Conservation (phyloP, 2,329 filamentous ascomycete genomes). For the Paecilomyces fulvus region DNA sequence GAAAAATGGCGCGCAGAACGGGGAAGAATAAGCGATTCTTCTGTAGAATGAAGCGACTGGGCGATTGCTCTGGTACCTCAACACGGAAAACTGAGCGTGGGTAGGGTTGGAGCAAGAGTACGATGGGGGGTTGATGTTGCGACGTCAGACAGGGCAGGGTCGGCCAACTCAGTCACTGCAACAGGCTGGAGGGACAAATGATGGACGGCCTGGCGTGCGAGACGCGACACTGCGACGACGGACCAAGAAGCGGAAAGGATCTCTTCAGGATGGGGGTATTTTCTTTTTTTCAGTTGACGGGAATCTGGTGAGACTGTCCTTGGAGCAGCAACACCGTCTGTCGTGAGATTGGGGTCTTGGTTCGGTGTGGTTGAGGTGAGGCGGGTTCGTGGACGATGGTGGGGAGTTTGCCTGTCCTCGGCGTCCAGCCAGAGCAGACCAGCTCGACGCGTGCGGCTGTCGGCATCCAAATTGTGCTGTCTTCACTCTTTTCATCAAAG, state of each 20-base stretch:
- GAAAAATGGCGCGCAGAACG: not conserved
- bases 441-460: not conserved
- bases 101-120: conserved; percentile 4
- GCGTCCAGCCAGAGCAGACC: not conserved
- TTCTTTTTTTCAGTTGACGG: conserved; percentile 1
- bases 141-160: conserved; percentile 12
- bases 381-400: not conserved
- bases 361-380: not conserved
- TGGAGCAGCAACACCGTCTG: not conserved
- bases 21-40: not conserved
- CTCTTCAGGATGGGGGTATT: not conserved
- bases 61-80: not conserved
- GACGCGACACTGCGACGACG: not conserved
- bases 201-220: conserved; percentile 13
- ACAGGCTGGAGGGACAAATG: conserved; percentile 14
- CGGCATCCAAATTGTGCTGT: not conserved
- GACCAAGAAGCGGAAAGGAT: conserved; percentile 2
- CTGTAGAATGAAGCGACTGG: not conserved
- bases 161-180: conserved; percentile 9
- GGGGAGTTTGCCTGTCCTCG: not conserved
- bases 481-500: not conserved
- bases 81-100: not conserved
- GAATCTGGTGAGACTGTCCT: not conserved
- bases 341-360: not conserved
- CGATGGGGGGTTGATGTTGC: conserved; percentile 9